Base-by-base conservation (phyloP, 2,329 filamentous ascomycete species). In the Apiospora phragmitis region DNA sequence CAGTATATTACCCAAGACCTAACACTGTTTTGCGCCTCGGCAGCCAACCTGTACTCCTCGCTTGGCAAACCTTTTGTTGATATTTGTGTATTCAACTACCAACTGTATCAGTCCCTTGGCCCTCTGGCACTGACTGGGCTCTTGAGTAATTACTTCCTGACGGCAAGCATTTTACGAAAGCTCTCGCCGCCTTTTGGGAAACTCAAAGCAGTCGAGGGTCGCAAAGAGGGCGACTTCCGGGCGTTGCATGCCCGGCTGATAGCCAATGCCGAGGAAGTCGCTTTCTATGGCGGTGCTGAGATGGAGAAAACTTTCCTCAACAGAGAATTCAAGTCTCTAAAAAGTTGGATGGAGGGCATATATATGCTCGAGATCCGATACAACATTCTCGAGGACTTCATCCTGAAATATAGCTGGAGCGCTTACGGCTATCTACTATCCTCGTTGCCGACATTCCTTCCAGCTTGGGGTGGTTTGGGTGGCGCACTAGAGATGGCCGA, bases 41-140 rank as follows among this genome's bases (percentile, higher is more conserved):
- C 96, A 1, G 95, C 96, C 21, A 94, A 94, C 29, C 84, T 99
- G 6, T 99, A 98, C 83, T 98, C 96, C 1, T 98, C 95, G 0
- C 86, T 99, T 3, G 96, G 96, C n/a, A 99, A 99, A 81, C 96
- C 96, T 0, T 91, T 98, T 74, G 94, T 99, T n/a, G 96, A 99
- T 80, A 87, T 99, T 2, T 93, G 95, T 75, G 96, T 98, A 65
- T 99, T 99, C 86, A 99, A 97, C 82, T 99, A 97, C 80, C 96
- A 99, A 81, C 89, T 99, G 0, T 97, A 97, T 81, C 92, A 92
- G 45, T 97, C 95, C 0, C 87, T 99, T 0, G 96, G 96, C 0
- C 95, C 95, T 0, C 82, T 98, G 24, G 96, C 96, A 0, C 84
- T 98, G 70, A 93, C 91, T 5, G 95, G 94, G 0, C 88, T 99